These are phyloP conservation scores for Wickerhamomyces alni DNA, from an alignment of 805 yeast genomes.

Conservation along the genomic window DNA sequence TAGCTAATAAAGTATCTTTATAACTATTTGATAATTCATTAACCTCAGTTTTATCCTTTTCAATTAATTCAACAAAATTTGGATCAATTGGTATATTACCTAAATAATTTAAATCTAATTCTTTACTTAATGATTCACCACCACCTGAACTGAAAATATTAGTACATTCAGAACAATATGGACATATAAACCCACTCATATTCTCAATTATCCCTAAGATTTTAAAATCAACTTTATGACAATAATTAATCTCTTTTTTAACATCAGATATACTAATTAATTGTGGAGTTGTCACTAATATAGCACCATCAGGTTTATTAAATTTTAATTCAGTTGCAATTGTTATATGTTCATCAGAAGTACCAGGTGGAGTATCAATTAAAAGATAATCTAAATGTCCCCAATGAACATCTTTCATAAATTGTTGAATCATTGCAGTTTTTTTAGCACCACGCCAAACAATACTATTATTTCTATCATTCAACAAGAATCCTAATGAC, in stretches of 20 bases:
- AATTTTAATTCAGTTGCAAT: conserved; percentile 82
- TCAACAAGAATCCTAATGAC: conserved; percentile 83
- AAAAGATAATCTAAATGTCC: conserved; percentile 69
- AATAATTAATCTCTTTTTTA: conserved; percentile 86
- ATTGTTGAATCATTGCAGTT: conserved; percentile 95
- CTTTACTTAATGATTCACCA: conserved; percentile 65
- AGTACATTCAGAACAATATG: conserved; percentile 87
- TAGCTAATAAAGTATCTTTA: conserved; percentile 24
- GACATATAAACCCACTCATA: conserved; percentile 96
- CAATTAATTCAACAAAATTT: conserved; percentile 81
- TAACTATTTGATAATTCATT: conserved; percentile 30
- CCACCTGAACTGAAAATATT: conserved; percentile 93
- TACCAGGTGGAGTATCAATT: conserved; percentile 98
- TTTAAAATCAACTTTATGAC: conserved; percentile 74
- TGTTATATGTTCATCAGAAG: conserved; percentile 96
- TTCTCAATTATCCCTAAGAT: conserved; percentile 89
- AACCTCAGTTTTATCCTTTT: conserved; percentile 33
- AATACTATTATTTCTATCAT: conserved; percentile 81
- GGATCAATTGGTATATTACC: conserved; percentile 96
- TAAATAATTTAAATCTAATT: conserved; percentile 57
- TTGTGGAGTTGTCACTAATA: conserved; percentile 95
- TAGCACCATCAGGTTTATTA: conserved; percentile 82
- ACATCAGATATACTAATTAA: conserved; percentile 92
- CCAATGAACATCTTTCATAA: conserved; percentile 88
- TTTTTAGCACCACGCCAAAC: conserved; percentile 99